A percentile compares a stretch with the other conserved stretches of the same genome.
Evolutionary conservation across 768 basidiomycete genomes (phyloP).

Genomic region (Mycena capillaripes): DNA sequence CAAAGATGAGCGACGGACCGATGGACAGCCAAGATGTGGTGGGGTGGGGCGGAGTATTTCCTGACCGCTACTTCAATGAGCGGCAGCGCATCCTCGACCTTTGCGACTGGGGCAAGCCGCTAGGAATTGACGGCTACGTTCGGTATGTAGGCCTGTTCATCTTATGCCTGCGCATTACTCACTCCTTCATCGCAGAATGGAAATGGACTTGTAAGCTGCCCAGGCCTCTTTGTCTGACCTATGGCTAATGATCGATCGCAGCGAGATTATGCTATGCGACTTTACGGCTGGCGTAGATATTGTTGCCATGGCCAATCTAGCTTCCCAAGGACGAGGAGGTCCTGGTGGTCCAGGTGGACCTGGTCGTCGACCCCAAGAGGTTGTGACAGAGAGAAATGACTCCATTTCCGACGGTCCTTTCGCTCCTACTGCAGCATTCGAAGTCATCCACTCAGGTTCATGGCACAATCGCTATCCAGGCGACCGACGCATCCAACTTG

Average conservation of each 20-base stretch:
- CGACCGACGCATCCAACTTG: slow-evolving; percentile 50
- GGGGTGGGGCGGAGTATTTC: slow-evolving; percentile 42
- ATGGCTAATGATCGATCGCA: slow-evolving; percentile 34
- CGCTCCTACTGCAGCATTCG: not conserved
- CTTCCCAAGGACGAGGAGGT: slow-evolving; percentile 8
- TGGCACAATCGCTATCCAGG: slow-evolving; percentile 54
- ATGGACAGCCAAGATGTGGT: slow-evolving; percentile 54
- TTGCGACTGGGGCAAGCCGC: slow-evolving; percentile 49
- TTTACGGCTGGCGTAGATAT: slow-evolving; percentile 56
- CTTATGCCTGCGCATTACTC: not conserved
- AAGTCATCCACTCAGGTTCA: slow-evolving; percentile 37
- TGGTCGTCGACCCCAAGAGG: slow-evolving; percentile 5
- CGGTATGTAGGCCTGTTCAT: slow-evolving; percentile 31
- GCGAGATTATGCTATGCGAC: slow-evolving; percentile 65
- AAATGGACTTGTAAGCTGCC: slow-evolving; percentile 61
- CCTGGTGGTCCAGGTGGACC: slow-evolving; percentile 22
- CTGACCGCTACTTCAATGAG: slow-evolving; percentile 40
- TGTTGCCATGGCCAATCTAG: slow-evolving; percentile 56
- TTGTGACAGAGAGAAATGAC: not conserved
- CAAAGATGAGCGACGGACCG: slow-evolving; percentile 46
- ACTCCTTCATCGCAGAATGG: slow-evolving; percentile 51
- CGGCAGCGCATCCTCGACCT: slow-evolving; percentile 42
- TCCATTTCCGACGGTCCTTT: not conserved
- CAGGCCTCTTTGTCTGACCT: not conserved
- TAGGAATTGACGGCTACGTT: slow-evolving; percentile 51